Evolutionary conservation across 495 filamentous ascomycete genomes (phyloP).

Genomic region (Elaphomyces granulatus): DNA sequence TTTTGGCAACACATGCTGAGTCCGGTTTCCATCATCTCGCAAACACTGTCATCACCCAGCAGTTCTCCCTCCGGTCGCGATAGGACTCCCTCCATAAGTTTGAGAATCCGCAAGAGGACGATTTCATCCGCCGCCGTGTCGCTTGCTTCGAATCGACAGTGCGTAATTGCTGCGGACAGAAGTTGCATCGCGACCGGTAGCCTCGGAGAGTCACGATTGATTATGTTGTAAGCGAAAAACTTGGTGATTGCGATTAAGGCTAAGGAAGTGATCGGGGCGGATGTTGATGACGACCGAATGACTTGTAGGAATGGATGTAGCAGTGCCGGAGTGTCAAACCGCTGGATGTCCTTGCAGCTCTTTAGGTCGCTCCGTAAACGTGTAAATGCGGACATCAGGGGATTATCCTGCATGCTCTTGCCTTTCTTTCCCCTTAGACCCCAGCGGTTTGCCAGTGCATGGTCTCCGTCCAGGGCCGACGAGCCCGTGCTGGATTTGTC

Average conservation of each 20-base stretch:
- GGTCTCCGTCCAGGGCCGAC: conserved; percentile 29
- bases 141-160: conserved; percentile 94
- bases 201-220: conserved; percentile 65
- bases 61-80: conserved; percentile 83
- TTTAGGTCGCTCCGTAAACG: conserved; percentile 78
- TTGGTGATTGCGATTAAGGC: conserved; percentile 93
- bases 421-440: conserved; percentile 91
- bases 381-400: conserved; percentile 89
- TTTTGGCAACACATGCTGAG: conserved; percentile 95
- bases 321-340: conserved; percentile 78
- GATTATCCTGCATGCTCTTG: conserved; percentile 97
- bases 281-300: conserved; percentile 90
- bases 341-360: conserved; percentile 82
- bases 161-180: conserved; percentile 86
- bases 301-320: conserved; percentile 95
- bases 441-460: conserved; percentile 54
- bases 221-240: conserved; percentile 89
- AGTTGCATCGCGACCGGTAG: conserved; percentile 87
- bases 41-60: conserved; percentile 91
- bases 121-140: conserved; percentile 92
- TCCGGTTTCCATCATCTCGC: conserved; percentile 98
- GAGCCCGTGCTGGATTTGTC: neutral
- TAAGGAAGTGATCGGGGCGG: conserved; percentile 88
- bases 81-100: conserved; percentile 96
- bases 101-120: conserved; percentile 81